phyloP scores from a whole-genome alignment of 108 stramenopile genomes.

The Cyclotella choctawhatcheeana region DNA sequence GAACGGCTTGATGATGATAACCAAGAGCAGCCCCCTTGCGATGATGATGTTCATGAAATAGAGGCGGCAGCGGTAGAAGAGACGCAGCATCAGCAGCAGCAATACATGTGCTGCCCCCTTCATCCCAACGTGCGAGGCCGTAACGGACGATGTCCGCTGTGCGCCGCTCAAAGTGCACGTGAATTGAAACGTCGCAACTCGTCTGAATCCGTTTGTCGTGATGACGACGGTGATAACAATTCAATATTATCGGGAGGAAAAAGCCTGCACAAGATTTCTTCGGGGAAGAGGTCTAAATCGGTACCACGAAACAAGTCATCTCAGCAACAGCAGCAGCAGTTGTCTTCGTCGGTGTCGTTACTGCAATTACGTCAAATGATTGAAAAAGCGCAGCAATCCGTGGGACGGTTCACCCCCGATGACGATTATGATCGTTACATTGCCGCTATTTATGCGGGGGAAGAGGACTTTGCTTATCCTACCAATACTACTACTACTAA shows the following conservation, averaged over 20 bases:
- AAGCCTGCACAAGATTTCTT: background rate
- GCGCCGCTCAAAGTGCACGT: background rate
- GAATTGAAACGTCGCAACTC: background rate
- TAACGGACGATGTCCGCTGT: conserved; percentile 2
- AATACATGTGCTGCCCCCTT: background rate
- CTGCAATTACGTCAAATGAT: conserved; percentile 8
- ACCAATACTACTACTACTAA: no score
- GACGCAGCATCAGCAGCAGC: background rate
- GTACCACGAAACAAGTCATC: background rate
- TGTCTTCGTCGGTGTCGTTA: background rate
- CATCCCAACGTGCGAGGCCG: background rate
- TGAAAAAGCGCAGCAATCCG: background rate
- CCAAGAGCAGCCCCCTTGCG: no score
- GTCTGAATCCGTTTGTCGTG: background rate
- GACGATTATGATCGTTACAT: conserved; percentile 1
- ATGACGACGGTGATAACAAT: background rate
- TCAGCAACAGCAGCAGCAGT: background rate
- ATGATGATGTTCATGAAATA: no score
- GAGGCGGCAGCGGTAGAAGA: background rate
- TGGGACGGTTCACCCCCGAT: conserved; percentile 4
- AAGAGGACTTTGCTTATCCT: no score
- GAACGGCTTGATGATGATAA: no score
- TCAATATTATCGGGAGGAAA: background rate
- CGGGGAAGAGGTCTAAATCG: background rate
- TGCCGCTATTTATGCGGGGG: no score